Conservation (phyloP, 768 basidiomycete genomes). For the Ramaria rubella region DNA sequence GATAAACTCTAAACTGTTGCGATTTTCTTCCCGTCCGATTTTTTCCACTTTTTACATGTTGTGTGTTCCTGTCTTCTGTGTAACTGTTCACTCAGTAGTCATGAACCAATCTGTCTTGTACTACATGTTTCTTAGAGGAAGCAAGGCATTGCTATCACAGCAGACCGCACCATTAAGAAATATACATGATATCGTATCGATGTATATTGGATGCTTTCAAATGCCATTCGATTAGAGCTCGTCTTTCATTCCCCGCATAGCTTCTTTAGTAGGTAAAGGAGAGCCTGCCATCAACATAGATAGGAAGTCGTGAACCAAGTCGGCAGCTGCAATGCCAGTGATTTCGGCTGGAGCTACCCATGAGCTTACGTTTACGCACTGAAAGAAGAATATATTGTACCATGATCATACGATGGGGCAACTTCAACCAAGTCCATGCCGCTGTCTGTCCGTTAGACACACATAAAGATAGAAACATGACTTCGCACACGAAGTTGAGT, state of each 20-base stretch:
- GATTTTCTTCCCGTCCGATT: neutral
- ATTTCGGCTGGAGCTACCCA: conserved; percentile 45
- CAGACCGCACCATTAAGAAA: neutral
- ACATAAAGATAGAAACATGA: neutral
- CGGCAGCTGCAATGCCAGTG: conserved; percentile 62
- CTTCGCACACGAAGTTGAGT: conserved; percentile 68
- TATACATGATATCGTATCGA: neutral
- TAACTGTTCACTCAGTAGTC: conserved; percentile 1
- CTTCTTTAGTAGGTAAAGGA: conserved; percentile 26
- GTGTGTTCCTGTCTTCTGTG: conserved; percentile 4
- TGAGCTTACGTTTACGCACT: neutral
- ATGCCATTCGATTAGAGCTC: conserved; percentile 8
- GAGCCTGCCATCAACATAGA: conserved; percentile 47
- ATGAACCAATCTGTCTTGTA: conserved; percentile 6
- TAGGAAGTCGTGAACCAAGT: conserved; percentile 62
- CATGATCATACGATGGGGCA: conserved; percentile 65
- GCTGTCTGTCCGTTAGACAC: conserved; percentile 26
- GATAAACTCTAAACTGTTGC: conserved; percentile 67
- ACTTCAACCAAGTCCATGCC: conserved; percentile 74
- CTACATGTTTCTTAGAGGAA: neutral
- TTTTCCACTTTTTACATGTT: neutral
- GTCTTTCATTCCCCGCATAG: conserved; percentile 25
- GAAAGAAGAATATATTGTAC: conserved; percentile 27
- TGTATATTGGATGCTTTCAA: too few species aligned
- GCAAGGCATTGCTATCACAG: neutral